Conservation (phyloP, 225 moss, liverwort and hornwort genomes). For the Climacium dendroides region DNA sequence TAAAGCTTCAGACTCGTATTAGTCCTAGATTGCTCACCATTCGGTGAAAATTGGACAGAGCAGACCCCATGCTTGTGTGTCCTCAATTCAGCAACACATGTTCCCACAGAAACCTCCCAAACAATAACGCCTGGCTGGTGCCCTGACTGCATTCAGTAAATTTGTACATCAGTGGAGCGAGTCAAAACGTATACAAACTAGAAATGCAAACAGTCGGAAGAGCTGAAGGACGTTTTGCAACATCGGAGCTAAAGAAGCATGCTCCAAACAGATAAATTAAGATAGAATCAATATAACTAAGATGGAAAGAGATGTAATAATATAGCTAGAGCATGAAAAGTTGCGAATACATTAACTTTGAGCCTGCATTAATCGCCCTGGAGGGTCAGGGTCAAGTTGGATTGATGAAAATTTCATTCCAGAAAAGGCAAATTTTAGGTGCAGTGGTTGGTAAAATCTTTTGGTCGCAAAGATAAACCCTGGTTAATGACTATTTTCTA, state of each 20-base stretch:
- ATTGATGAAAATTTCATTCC: not conserved
- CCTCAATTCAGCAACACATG: conserved; percentile 50
- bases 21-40: conserved; percentile 22
- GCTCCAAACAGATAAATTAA: not conserved
- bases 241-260: not conserved
- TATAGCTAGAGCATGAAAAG: not conserved
- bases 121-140: conserved; percentile 54
- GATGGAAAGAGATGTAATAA: not conserved
- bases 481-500: not conserved
- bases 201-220: not conserved
- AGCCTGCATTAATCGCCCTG: not conserved
- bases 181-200: not conserved
- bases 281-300: not conserved
- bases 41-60: conserved; percentile 65
- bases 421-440: not conserved
- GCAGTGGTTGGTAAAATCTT: not conserved
- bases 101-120: conserved; percentile 59
- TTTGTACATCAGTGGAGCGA: not conserved
- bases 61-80: conserved; percentile 65
- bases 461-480: not conserved
- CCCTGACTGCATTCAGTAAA: conserved; percentile 36
- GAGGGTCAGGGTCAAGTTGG: not conserved
- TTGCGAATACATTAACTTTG: not conserved
- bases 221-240: not conserved
- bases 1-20: not conserved